These are phyloP conservation scores for Aspergillus sp. DNA, from an alignment of 2,329 filamentous ascomycete species.

Conservation along the genomic window DNA sequence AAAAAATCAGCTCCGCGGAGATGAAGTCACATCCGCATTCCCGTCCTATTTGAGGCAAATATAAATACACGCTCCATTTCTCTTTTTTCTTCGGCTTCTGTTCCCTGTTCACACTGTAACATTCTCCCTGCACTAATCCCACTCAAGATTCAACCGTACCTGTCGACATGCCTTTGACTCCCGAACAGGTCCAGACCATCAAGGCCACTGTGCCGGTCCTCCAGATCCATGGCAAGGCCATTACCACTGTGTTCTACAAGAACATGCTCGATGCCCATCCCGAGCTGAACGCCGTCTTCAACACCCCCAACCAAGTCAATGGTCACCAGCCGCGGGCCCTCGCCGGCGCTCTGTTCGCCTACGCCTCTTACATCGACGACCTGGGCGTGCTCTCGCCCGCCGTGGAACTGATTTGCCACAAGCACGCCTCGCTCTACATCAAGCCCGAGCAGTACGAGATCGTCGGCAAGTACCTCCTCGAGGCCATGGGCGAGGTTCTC, in stretches of 20 bases:
- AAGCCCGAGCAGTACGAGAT: slow-evolving; percentile 68
- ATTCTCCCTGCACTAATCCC: not conserved
- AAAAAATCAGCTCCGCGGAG: not conserved
- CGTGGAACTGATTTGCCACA: slow-evolving; percentile 71
- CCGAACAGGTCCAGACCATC: slow-evolving; percentile 63
- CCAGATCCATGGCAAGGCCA: slow-evolving; percentile 64
- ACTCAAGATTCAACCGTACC: too few relatives aligned
- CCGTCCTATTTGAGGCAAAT: not conserved
- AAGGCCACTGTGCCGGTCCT: slow-evolving; percentile 70
- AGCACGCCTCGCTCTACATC: slow-evolving; percentile 71
- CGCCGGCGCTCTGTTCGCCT: slow-evolving; percentile 67
- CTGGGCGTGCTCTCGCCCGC: slow-evolving; percentile 58
- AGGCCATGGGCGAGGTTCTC: slow-evolving; percentile 66
- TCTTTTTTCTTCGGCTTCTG: not conserved
- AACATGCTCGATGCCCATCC: slow-evolving; percentile 66
- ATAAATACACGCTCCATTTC: not conserved
- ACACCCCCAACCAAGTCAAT: slow-evolving; percentile 66
- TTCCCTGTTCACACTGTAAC: not conserved
- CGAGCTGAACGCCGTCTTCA: slow-evolving; percentile 69
- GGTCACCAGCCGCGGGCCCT: slow-evolving; percentile 70
- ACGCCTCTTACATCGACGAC: slow-evolving; percentile 70
- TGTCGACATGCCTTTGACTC: slow-evolving; percentile 50
- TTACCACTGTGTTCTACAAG: slow-evolving; percentile 71
- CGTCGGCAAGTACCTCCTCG: slow-evolving; percentile 67
- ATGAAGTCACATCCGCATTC: not conserved